Base-by-base conservation (phyloP, 129 eudicot species). In the Artemisia tridentata region DNA sequence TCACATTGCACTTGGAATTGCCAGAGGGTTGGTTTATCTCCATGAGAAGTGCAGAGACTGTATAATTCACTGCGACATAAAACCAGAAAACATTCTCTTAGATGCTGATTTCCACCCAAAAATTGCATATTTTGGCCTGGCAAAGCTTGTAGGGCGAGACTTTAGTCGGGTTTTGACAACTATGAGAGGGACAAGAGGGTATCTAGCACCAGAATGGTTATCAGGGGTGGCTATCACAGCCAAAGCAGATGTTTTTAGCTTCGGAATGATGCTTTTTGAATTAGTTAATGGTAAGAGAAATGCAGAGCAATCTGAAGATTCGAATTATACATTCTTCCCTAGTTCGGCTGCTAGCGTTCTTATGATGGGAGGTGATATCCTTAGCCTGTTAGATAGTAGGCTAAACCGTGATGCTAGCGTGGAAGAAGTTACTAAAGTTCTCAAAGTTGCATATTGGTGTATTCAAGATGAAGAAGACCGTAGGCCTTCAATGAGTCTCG, bases 141-240 rank as follows among this genome's bases (percentile, higher is more conserved):
- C 97, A 16, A 91, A 91, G 89, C 88, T 91, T 4, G 71, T 87
- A 16, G 95, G 95, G 7, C 82, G 91, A 1, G 91, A 91, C 19
- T 87, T 85, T 29, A 91, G 97, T 50, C 65, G 97, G 54, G 97
- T 91, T 29, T 54, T 87, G 67, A 83, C 97, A 9, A 83, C 91
- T 4, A 81, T 91, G 78, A 84, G 91, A 76, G 97, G 95, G 11
- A 91, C 95, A 3, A 64, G 89, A 60, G 95, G 91, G 43, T 90
- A 83, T 63, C 82, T 91, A 29, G 97, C 97, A 46, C 95, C 95
- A 3, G 97, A 91, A 72, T 91, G 95, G 97, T 72, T 91, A 23
- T 91, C 97, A 17, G 95, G 97, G 64, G 80, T 75, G 0, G 83
- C 91, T 9, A 73, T 91, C 31, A 91, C 95, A 53, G 70, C 87